Conservation (phyloP, 2,329 filamentous ascomycete species). For the Colletotrichum scovillei region DNA sequence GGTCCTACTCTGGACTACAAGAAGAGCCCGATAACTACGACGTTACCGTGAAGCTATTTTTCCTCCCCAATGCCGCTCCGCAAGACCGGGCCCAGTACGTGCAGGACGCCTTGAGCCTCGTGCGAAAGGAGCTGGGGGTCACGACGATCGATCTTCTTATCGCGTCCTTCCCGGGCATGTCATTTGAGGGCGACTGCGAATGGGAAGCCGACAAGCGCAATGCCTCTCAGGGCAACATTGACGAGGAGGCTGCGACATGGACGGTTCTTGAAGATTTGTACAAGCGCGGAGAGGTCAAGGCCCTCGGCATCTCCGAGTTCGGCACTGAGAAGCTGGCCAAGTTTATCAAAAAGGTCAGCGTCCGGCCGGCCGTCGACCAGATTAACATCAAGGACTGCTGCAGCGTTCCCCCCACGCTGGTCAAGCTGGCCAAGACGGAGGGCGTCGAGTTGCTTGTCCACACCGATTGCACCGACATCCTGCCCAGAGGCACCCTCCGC, state of each 20-base stretch:
- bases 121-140: slow-evolving; percentile 82
- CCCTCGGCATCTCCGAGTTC: slow-evolving; percentile 91
- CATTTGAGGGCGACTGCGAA: slow-evolving; percentile 93
- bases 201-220: slow-evolving; percentile 76
- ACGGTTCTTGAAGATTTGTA: slow-evolving; percentile 80
- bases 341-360: slow-evolving; percentile 77
- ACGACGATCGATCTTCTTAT: slow-evolving; percentile 87
- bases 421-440: slow-evolving; percentile 84
- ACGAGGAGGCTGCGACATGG: slow-evolving; percentile 76
- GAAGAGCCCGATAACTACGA: slow-evolving; percentile 91
- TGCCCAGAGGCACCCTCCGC: slow-evolving; percentile 85
- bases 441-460: slow-evolving; percentile 92
- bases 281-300: slow-evolving; percentile 75
- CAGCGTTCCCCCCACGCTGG: slow-evolving; percentile 89
- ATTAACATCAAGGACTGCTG: slow-evolving; percentile 98
- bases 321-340: slow-evolving; percentile 83
- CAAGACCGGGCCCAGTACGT: slow-evolving; percentile 76
- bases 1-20: slow-evolving; percentile 74
- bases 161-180: slow-evolving; percentile 91
- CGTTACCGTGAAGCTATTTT: slow-evolving; percentile 96
- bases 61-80: slow-evolving; percentile 77
- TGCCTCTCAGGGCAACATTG: slow-evolving; percentile 71
- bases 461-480: slow-evolving; percentile 91
- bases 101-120: slow-evolving; percentile 81
- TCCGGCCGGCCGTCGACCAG: slow-evolving; percentile 88